Base-by-base conservation (phyloP, 192 early-diverging fungal genomes). In the Entomortierella chlamydospora region DNA sequence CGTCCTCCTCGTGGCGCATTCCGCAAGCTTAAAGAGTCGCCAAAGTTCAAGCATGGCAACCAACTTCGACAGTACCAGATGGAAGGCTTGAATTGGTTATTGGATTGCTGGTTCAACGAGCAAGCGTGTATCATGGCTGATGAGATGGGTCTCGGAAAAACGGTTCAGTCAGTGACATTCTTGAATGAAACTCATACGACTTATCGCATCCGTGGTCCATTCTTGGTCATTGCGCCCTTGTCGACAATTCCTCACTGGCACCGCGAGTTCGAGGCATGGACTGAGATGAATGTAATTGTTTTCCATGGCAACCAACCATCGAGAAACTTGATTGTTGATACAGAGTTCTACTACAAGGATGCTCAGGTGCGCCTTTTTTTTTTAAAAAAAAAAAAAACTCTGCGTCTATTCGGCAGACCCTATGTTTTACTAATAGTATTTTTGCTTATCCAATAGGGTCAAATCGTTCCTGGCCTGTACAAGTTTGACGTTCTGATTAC, bases 111-210 rank as follows among this genome's bases (percentile, higher is more conserved):
- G 87, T 90, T 89, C 80, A 90, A 89, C 60, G 70, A 83, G 30
- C 88, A 93, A 57, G 93, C 90, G 89, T 97, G 95, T 73, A 99
- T 99, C 62, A 98, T 99, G 96, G 98, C 98, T 0, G 98, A 99
- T 82, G 98, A 99, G 78, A 98, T 98, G 94, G 94, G 94, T 37
- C 70, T 95, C 22, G 94, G 94, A 34, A 95, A 95, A 83, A 95
- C 94, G 2, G 89, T 90, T 4, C 94, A 95, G 73, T 93, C 93
- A 1, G 93, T 91, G 25, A 89, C 90, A 2, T 91, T 95, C 58
- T 72, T 95, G 29, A 83, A 91, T 53, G 86, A 92, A 54, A 86
- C 95, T 11, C 92, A 91, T 55, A 62, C 73, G 29, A 83, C 83
- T 22, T 83, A 89, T 25, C 86, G 87, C 51, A 83, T 93, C 33